phyloP scores from a whole-genome alignment of 179 eudicot species.

The Amaranthus tricolor region DNA sequence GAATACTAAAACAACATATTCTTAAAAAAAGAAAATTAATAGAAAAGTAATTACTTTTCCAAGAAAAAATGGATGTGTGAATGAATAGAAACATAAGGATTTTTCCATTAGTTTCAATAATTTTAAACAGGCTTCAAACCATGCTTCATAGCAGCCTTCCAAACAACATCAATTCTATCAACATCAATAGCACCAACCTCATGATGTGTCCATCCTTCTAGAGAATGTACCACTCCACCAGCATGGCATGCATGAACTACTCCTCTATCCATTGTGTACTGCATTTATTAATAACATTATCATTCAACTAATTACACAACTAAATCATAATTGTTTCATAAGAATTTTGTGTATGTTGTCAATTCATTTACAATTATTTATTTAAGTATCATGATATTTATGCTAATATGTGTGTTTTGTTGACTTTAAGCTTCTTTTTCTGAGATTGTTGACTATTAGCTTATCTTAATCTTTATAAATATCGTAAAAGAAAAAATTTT shows the following conservation, averaged over 20 bases:
- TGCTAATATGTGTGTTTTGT: too few species aligned
- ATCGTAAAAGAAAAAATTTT: too few species aligned
- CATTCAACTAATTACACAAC: neutral
- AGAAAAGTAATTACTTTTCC: neutral
- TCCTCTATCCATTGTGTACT: slow-evolving; percentile 67
- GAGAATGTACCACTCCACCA: slow-evolving; percentile 80
- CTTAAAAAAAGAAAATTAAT: neutral
- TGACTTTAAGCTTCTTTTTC: too few species aligned
- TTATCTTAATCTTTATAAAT: too few species aligned
- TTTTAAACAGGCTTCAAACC: slow-evolving; percentile 53
- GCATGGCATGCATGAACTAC: slow-evolving; percentile 97
- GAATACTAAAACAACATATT: neutral
- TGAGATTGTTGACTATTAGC: too few species aligned
- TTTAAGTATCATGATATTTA: too few species aligned
- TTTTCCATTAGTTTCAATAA: neutral
- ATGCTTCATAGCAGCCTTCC: slow-evolving; percentile 84
- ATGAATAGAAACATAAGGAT: neutral
- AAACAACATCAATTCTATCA: slow-evolving; percentile 71
- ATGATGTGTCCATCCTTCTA: slow-evolving; percentile 88
- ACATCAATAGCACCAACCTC: slow-evolving; percentile 89
- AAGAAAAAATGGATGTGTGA: slow-evolving; percentile 4
- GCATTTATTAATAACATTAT: slow-evolving; percentile 2
- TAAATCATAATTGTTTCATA: too few species aligned
- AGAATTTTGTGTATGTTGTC: too few species aligned
- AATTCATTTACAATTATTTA: too few species aligned